Conservation (phyloP, 192 early-diverging fungal genomes). For the Backusella circina region DNA sequence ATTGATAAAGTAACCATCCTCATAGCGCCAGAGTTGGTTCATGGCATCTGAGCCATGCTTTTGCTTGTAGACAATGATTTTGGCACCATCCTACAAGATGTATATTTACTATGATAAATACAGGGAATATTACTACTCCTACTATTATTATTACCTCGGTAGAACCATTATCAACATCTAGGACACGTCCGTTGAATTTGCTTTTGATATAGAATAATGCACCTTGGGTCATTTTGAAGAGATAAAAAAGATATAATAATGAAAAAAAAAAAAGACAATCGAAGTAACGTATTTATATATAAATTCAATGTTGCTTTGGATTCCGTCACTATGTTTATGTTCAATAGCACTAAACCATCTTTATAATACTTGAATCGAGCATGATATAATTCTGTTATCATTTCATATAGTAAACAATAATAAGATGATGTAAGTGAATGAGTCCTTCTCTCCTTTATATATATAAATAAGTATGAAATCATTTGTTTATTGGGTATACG, state of each 20-base stretch:
- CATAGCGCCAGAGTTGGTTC: conserved; percentile 20
- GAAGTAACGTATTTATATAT: not conserved
- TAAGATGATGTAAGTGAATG: not conserved
- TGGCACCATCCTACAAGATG: conserved; percentile 5
- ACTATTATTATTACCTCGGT: not conserved
- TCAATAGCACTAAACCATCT: not conserved
- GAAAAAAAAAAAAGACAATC: not conserved
- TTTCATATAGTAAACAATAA: not conserved
- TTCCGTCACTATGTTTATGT: not conserved
- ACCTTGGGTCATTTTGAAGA: conserved; percentile 1
- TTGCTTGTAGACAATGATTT: conserved; percentile 18
- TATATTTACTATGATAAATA: not conserved
- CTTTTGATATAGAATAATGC: conserved; percentile 14
- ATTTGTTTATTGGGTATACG: not conserved
- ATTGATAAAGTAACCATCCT: conserved; percentile 17
- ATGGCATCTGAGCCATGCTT: not conserved
- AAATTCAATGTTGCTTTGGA: not conserved
- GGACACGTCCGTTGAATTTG: conserved; percentile 19
- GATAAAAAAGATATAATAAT: not conserved
- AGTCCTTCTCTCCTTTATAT: not conserved
- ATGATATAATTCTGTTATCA: not conserved
- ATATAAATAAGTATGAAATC: not conserved
- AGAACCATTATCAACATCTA: conserved; percentile 18
- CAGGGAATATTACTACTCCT: too few species aligned
- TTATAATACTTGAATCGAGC: too few species aligned